These are phyloP conservation scores for Thymus mandschuricus DNA, from an alignment of 257 asterid species.

Conservation along the genomic window DNA sequence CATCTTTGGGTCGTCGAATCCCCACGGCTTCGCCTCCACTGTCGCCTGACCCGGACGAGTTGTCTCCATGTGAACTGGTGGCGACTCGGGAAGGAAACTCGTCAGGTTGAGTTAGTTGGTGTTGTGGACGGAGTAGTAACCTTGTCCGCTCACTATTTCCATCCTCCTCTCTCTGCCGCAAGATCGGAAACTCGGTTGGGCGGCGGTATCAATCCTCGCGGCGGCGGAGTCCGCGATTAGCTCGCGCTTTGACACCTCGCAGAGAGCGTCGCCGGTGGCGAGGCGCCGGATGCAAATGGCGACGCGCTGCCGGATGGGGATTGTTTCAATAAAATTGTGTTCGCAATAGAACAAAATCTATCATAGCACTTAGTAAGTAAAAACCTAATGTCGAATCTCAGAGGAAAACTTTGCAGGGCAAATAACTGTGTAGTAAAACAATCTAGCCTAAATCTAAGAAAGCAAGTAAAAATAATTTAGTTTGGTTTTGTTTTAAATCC, in stretches of 20 bases:
- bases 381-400: no score
- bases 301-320: conserved; percentile 86
- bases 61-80: conserved; percentile 18
- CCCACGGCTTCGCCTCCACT: conserved; percentile 59
- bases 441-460: no score
- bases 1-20: conserved; percentile 67
- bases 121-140: not conserved
- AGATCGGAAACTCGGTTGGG: conserved; percentile 57
- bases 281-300: conserved; percentile 87
- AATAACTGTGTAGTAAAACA: no score
- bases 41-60: conserved; percentile 33
- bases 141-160: conserved; percentile 56
- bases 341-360: no score
- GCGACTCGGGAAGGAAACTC: conserved; percentile 32
- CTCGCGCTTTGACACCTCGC: conserved; percentile 89
- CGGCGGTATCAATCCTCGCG: no score
- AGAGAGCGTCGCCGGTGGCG: conserved; percentile 91
- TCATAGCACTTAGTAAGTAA: no score
- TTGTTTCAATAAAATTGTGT: no score
- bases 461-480: no score
- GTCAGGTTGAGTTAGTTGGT: conserved; percentile 7
- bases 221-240: no score
- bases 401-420: no score
- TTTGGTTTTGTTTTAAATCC: no score
- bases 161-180: conserved; percentile 56